These are phyloP conservation scores for Cladophialophora immunda DNA, from an alignment of 2,329 filamentous ascomycete species.

Conservation along the genomic window DNA sequence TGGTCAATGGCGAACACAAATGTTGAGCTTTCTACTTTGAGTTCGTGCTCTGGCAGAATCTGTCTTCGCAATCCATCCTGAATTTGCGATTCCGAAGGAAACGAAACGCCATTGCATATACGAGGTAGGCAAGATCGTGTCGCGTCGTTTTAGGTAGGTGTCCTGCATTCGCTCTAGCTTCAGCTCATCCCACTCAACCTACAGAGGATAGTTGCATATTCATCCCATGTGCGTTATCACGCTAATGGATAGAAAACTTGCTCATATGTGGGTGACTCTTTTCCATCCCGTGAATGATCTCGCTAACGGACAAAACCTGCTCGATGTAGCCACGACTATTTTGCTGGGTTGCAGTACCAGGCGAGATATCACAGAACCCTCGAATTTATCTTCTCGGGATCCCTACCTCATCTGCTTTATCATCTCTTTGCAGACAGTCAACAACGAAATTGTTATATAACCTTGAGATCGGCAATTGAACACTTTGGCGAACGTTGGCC, in stretches of 20 bases:
- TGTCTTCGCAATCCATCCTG: neutral
- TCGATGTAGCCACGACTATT: neutral
- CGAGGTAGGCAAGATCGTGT: neutral
- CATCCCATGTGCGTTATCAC: neutral
- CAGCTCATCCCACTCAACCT: neutral
- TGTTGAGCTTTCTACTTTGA: neutral
- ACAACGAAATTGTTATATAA: neutral
- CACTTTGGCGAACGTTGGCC: neutral
- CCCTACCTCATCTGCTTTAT: neutral
- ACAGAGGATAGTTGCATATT: neutral
- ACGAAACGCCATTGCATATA: neutral
- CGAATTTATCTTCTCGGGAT: neutral
- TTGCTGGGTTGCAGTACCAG: neutral
- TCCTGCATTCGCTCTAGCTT: neutral
- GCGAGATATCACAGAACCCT: neutral
- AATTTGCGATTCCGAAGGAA: neutral
- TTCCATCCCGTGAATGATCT: neutral
- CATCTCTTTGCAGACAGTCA: neutral
- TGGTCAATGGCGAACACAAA: neutral
- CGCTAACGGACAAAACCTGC: conserved; percentile 1
- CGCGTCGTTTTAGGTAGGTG: neutral
- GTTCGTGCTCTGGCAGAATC: neutral
- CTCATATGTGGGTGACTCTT: neutral
- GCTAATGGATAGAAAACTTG: neutral
- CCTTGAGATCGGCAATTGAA: neutral